These are phyloP conservation scores for Ceratobasidium sp. DNA, from an alignment of 1,284 basidiomycete species.

Conservation along the genomic window DNA sequence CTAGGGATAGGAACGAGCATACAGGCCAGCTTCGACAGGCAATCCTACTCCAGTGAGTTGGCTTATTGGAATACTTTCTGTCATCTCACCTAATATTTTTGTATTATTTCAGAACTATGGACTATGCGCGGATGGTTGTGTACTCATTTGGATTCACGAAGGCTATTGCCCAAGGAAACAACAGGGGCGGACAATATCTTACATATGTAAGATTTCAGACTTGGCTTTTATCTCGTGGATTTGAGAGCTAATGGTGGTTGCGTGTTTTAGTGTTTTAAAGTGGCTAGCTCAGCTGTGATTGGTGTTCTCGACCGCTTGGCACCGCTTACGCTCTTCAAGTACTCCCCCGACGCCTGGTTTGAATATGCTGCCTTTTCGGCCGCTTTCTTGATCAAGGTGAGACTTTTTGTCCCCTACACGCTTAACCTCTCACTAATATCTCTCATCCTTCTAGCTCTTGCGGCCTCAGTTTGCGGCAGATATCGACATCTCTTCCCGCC, in stretches of 20 bases:
- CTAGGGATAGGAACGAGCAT: neutral
- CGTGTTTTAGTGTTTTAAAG: slow-evolving; percentile 17
- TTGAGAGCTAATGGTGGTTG: no score
- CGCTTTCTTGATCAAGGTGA: slow-evolving; percentile 34
- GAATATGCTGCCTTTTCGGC: slow-evolving; percentile 34
- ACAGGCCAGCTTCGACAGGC: neutral
- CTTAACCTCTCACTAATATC: neutral
- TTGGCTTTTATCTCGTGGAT: neutral
- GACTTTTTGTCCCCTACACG: neutral
- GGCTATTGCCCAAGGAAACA: neutral
- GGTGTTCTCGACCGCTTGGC: slow-evolving; percentile 4
- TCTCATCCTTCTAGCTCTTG: neutral
- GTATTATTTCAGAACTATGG: slow-evolving; percentile 5
- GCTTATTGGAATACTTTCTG: neutral
- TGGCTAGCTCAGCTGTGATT: neutral
- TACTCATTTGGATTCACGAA: slow-evolving; percentile 26
- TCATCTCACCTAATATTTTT: neutral
- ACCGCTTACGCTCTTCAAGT: slow-evolving; percentile 1
- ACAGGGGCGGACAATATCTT: neutral
- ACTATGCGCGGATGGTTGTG: slow-evolving; percentile 32
- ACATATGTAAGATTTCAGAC: neutral
- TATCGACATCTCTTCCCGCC: neutral
- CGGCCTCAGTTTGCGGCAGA: slow-evolving; percentile 13
- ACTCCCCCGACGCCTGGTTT: slow-evolving; percentile 37
- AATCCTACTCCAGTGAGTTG: slow-evolving; percentile 8